Evolutionary conservation across 2,329 filamentous ascomycete species (phyloP).

Genomic region (Aspergillus vadensis): DNA sequence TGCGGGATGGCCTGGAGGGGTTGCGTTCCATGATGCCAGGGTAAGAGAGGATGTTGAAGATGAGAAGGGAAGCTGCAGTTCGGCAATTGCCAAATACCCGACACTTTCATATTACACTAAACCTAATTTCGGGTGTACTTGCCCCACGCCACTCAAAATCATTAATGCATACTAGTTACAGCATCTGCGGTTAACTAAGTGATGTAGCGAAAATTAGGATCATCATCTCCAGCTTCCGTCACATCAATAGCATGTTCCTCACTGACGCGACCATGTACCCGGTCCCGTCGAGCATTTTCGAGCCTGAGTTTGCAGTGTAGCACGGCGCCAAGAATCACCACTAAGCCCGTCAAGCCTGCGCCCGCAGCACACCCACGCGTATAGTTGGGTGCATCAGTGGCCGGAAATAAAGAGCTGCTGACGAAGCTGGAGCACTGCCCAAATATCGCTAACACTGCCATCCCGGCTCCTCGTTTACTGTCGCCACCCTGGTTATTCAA

Average conservation of each 20-base stretch:
- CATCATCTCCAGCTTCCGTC: constrained; percentile 25
- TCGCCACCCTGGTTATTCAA: constrained; percentile 31
- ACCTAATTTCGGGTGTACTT: background rate
- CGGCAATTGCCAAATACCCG: background rate
- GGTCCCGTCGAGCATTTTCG: constrained; percentile 26
- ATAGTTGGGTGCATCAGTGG: constrained; percentile 25
- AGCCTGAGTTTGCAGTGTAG: constrained; percentile 19
- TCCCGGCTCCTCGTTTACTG: constrained; percentile 28
- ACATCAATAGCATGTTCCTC: constrained; percentile 25
- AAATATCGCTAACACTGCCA: constrained; percentile 27
- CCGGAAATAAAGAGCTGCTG: constrained; percentile 27
- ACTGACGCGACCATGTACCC: constrained; percentile 23
- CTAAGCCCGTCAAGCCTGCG: constrained; percentile 25
- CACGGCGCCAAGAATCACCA: constrained; percentile 25
- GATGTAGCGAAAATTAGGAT: constrained; percentile 27
- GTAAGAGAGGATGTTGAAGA: background rate
- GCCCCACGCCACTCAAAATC: background rate
- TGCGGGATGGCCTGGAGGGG: constrained; percentile 15
- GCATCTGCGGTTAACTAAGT: constrained; percentile 8
- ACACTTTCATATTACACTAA: background rate
- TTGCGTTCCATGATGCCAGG: background rate
- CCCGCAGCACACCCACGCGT: constrained; percentile 26
- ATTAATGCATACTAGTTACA: too few relatives aligned
- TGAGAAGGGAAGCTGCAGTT: background rate
- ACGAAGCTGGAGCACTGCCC: constrained; percentile 30